A percentile compares a stretch with the other conserved stretches of the same genome.
Evolutionary conservation across 2,329 filamentous ascomycete genomes (phyloP).

Genomic region (Lecanosticta acicola): DNA sequence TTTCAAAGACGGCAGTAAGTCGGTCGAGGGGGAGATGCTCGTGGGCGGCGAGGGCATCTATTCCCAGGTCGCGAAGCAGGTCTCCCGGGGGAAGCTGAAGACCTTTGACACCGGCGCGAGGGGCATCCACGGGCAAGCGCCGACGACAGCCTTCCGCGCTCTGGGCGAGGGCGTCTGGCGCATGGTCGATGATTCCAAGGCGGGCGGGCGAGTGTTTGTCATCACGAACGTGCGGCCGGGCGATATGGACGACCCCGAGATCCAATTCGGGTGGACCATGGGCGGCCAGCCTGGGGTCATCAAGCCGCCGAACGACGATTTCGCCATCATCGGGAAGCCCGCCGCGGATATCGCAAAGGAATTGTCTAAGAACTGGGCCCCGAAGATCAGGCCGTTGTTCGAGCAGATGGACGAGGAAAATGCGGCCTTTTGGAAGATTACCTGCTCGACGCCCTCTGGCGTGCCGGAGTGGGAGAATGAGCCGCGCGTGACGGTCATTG

Average conservation of each 20-base stretch:
- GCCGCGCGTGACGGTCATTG: constrained; percentile 53
- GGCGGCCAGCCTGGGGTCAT: constrained; percentile 54
- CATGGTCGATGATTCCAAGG: constrained; percentile 46
- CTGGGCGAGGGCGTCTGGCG: constrained; percentile 60
- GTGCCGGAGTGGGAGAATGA: constrained; percentile 58
- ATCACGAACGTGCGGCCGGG: constrained; percentile 60
- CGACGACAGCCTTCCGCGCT: constrained; percentile 54
- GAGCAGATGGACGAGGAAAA: constrained; percentile 53
- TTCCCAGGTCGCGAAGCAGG: constrained; percentile 55
- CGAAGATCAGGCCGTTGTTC: constrained; percentile 52
- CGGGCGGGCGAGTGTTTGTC: constrained; percentile 46
- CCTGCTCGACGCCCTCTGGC: constrained; percentile 54
- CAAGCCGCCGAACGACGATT: constrained; percentile 54
- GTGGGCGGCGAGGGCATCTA: constrained; percentile 60
- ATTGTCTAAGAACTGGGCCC: constrained; percentile 52
- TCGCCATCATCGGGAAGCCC: constrained; percentile 50
- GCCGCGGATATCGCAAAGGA: constrained; percentile 55
- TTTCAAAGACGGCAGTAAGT: constrained; percentile 57
- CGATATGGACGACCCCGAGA: constrained; percentile 53
- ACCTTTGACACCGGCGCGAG: constrained; percentile 59
- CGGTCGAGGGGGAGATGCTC: constrained; percentile 54
- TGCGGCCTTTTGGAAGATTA: constrained; percentile 63
- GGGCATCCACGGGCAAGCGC: constrained; percentile 61
- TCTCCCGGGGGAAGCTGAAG: constrained; percentile 54
- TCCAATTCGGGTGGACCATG: constrained; percentile 62